phyloP scores from a whole-genome alignment of 495 filamentous ascomycete species.

The Amniculicola lignicola region DNA sequence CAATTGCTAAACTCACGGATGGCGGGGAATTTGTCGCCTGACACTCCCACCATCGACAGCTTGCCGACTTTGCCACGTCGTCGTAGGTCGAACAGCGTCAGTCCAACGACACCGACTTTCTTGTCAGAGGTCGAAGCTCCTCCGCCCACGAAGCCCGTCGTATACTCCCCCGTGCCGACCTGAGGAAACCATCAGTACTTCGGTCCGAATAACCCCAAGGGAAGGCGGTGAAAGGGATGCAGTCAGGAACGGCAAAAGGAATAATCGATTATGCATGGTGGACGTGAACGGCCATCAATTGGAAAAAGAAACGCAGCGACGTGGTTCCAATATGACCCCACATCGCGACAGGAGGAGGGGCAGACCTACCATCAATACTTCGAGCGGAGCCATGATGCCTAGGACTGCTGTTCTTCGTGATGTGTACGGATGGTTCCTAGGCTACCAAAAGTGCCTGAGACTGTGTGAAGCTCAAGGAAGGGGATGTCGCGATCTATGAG shows the following conservation, averaged over 20 bases:
- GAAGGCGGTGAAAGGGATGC: constrained; percentile 19
- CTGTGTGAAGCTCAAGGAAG: background rate
- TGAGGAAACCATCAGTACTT: constrained; percentile 35
- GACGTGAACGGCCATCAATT: background rate
- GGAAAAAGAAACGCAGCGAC: constrained; percentile 12
- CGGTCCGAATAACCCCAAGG: constrained; percentile 22
- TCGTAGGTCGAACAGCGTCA: constrained; percentile 86
- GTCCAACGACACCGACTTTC: constrained; percentile 86
- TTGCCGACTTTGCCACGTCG: constrained; percentile 83
- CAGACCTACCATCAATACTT: constrained; percentile 75
- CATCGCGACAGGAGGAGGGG: constrained; percentile 1
- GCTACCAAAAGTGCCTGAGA: too few species aligned
- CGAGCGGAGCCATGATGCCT: constrained; percentile 64
- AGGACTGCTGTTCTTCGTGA: too few species aligned
- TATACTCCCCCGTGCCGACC: constrained; percentile 94
- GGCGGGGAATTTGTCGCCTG: constrained; percentile 82
- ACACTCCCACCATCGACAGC: constrained; percentile 85
- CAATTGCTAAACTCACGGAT: constrained; percentile 61
- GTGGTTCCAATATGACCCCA: background rate
- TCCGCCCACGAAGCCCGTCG: constrained; percentile 52
- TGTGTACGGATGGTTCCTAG: too few species aligned
- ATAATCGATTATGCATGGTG: constrained; percentile 7
- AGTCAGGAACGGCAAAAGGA: constrained; percentile 14
- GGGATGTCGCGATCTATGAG: background rate
- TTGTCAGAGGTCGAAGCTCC: constrained; percentile 37